Evolutionary conservation across 192 early-diverging fungal genomes (phyloP), one percentile per base, ranked within the genome.

Genomic region (Rhizophagus prolifer): DNA sequence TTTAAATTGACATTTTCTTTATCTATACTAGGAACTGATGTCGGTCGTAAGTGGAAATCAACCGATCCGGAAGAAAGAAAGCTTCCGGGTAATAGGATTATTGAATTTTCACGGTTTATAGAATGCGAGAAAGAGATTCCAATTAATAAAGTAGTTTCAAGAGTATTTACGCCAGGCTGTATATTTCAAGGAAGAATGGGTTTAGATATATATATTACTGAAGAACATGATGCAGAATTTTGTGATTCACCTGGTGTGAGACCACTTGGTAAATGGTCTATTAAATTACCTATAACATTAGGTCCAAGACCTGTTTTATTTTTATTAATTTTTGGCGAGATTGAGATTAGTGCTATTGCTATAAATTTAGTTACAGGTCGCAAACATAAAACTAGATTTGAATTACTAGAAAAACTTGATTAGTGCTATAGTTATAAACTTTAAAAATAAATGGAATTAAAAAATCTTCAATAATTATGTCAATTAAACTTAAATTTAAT

Each of bases 271-370:
- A 38, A 34, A 16, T 66, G 28, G 19, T 19, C 4, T 36, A 58
- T 71, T 54, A 58, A 71, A 2, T 10, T 71, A 31, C 70, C 70
- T 9, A 34, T 21, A 26, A 47, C 41, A 16, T 13, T 19, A 30
- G 36, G 36, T 19, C 9, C 3, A 10, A 41, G 70, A n/a, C 14
- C 26, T 3, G 58, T 71, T 16, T 7, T 31, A 23, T 71, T n/a
- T 58, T 26, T 16, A n/a, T 50, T 71, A 46, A 30, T 9, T 25
- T 71, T 71, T 54, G 70, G 70, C 9, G 26, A 10, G 9, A 38
- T 70, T 25, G 70, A 71, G 58, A 34, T 71, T n/a, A 16, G 41
- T 26, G 70, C 46, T 9, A 58, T 36, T 16, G 70, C 70, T 28
- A 12, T 44, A 12, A 44, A 44, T 44, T 44, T 44, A 44, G 41